Conservation (phyloP, 73 alveolate genomes). For the Diophrys appendiculata region DNA sequence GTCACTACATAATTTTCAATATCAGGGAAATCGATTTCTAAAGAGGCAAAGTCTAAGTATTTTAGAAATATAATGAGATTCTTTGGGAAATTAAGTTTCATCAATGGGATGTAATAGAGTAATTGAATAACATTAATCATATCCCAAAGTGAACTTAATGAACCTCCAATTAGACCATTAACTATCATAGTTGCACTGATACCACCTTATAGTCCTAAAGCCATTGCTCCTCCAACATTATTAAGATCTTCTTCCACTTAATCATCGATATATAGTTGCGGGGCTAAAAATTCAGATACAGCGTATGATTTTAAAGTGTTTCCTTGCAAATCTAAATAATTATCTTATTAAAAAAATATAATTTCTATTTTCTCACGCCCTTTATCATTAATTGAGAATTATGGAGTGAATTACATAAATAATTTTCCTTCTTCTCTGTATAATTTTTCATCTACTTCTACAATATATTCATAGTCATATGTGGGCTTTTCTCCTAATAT, state of each 20-base stretch:
- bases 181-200: neutral
- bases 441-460: neutral
- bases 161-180: neutral
- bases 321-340: neutral
- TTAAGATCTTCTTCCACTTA: neutral
- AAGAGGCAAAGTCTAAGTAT: neutral
- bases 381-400: neutral
- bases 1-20: neutral
- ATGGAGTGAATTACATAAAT: neutral
- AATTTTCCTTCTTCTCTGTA: neutral
- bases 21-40: neutral
- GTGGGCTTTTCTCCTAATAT: neutral
- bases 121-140: conserved; percentile 1
- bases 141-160: neutral
- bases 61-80: neutral
- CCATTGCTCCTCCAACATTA: neutral
- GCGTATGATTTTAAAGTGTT: neutral
- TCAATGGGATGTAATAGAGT: neutral
- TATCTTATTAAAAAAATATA: neutral
- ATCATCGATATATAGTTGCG: neutral
- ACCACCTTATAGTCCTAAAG: neutral
- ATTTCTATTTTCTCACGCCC: neutral
- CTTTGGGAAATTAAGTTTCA: conserved; percentile 17
- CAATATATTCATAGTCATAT: neutral
- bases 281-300: neutral